Evolutionary conservation across 2,329 filamentous ascomycete species (phyloP), one percentile per base, ranked within the genome.

Genomic region (Didymella segeticola): DNA sequence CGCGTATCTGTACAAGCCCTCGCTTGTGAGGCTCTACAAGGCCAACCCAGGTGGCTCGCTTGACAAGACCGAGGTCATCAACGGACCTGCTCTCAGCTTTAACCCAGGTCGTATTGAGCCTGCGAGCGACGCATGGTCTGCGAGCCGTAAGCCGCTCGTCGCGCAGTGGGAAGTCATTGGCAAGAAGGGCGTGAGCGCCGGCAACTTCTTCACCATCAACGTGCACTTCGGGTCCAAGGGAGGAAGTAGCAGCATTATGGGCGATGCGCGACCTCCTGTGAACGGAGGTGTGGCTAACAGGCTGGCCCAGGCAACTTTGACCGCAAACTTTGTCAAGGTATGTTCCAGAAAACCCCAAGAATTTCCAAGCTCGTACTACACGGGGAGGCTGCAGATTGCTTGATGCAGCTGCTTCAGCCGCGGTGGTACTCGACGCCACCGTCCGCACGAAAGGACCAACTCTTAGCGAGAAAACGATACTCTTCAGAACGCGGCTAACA

Each of bases 81-180:
- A 79, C 1, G 82, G 81, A 2, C 82, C 84, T 0, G 76, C 75
- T n/a, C 80, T 91, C 31, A 85, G 81, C 61, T 87, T 80, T 73
- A 90, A 90, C 74, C 88, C 88, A 0, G 88, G 87, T 11, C 82
- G 83, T 34, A 87, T 90, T 63, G 86, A 87, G 45, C 87, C 87
- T 0, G 58, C 68, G 19, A 86, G 87, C 68, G 60, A 66, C 4
- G 86, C 85, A 1, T 91, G 85, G 83, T 75, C 74, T 3, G 75
- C 75, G 41, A 86, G 82, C 66, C 83, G 88, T 52, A 90, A 90
- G 76, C 88, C 88, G 2, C 76, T 90, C 0, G 86, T 80, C 0
- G 88, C 88, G 4, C 79, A 82, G 53, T 91, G 87, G 86, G 81
- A 83, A 65, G 80, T 84, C 0, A 74, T 84, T 27, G 79, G 82